A percentile compares a stretch with the other conserved stretches of the same genome.
phyloP scores from a whole-genome alignment of 352 stramenopile genomes.

The Pythium scleroteichum region DNA sequence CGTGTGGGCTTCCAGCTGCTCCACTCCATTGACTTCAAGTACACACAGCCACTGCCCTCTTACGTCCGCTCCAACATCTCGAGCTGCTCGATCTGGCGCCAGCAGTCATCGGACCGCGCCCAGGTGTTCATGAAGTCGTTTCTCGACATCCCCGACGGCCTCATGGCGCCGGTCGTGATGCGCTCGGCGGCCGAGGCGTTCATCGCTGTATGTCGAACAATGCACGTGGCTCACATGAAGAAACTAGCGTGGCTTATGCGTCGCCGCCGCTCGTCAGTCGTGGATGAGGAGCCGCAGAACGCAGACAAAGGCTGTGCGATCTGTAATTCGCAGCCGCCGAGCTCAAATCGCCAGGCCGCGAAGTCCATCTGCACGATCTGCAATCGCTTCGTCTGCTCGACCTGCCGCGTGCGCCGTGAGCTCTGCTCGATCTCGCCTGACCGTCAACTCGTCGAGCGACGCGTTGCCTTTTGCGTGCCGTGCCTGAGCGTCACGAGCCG shows the following conservation, averaged over 20 bases:
- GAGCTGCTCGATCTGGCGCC: slow-evolving; percentile 54
- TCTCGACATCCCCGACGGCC: slow-evolving; percentile 41
- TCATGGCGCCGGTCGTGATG: slow-evolving; percentile 41
- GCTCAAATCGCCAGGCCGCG: neutral
- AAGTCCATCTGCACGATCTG: slow-evolving; percentile 25
- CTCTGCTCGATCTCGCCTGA: slow-evolving; percentile 14
- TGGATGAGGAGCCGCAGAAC: slow-evolving; percentile 4
- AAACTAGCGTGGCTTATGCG: slow-evolving; percentile 62
- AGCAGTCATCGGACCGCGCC: slow-evolving; percentile 27
- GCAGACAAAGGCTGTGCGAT: neutral
- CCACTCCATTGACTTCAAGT: slow-evolving; percentile 69
- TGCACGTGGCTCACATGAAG: slow-evolving; percentile 65
- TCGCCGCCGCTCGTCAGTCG: slow-evolving; percentile 11
- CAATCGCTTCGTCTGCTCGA: slow-evolving; percentile 18
- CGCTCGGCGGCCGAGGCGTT: slow-evolving; percentile 41
- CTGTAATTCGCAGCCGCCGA: slow-evolving; percentile 3
- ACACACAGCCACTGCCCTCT: slow-evolving; percentile 40
- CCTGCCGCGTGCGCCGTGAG: slow-evolving; percentile 24
- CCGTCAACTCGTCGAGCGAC: slow-evolving; percentile 16
- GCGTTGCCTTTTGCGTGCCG: slow-evolving; percentile 24
- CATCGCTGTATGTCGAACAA: slow-evolving; percentile 32
- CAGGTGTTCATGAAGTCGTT: slow-evolving; percentile 48
- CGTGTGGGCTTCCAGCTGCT: slow-evolving; percentile 58
- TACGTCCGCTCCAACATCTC: slow-evolving; percentile 62
- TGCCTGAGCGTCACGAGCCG: slow-evolving; percentile 22